These are phyloP conservation scores for Selaginella moellendorffii DNA, from an alignment of 75 land plant genomes.

Conservation along the genomic window DNA sequence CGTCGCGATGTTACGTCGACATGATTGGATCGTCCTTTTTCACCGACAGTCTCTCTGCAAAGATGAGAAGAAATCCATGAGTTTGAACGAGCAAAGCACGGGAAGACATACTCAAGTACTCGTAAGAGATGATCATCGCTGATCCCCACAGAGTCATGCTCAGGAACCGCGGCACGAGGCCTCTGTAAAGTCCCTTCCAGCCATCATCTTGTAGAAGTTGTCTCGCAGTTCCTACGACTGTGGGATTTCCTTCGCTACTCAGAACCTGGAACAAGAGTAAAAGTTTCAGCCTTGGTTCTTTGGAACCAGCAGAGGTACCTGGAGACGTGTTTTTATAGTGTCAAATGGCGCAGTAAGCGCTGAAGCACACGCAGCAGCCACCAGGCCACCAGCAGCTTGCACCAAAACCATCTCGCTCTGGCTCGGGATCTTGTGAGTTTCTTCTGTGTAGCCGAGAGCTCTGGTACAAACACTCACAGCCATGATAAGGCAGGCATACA, in stretches of 20 bases:
- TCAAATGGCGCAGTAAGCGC: conserved; percentile 82
- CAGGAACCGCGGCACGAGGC: conserved; percentile 79
- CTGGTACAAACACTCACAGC: conserved; percentile 25
- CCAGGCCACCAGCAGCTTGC: conserved; percentile 71
- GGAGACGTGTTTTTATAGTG: conserved; percentile 94
- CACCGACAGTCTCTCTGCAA: neutral
- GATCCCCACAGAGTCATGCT: conserved; percentile 99
- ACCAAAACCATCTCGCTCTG: conserved; percentile 39
- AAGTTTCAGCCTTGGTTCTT: no score
- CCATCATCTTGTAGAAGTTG: conserved; percentile 65
- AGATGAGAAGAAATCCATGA: neutral
- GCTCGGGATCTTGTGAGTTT: conserved; percentile 32
- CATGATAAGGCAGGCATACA: neutral
- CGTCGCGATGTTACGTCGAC: neutral
- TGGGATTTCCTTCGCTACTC: conserved; percentile 46
- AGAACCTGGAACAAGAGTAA: neutral
- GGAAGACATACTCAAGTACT: conserved; percentile 63
- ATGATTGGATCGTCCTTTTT: neutral
- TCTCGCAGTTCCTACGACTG: conserved; percentile 42
- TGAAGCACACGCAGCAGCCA: conserved; percentile 74
- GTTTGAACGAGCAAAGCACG: neutral
- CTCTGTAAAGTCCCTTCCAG: conserved; percentile 83
- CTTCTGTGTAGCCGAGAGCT: conserved; percentile 33
- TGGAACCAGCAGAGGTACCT: conserved; percentile 38
- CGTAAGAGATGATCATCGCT: conserved; percentile 86